Conservation (phyloP, 2,329 filamentous ascomycete genomes). For the Scolecobasidium constrictum region DNA sequence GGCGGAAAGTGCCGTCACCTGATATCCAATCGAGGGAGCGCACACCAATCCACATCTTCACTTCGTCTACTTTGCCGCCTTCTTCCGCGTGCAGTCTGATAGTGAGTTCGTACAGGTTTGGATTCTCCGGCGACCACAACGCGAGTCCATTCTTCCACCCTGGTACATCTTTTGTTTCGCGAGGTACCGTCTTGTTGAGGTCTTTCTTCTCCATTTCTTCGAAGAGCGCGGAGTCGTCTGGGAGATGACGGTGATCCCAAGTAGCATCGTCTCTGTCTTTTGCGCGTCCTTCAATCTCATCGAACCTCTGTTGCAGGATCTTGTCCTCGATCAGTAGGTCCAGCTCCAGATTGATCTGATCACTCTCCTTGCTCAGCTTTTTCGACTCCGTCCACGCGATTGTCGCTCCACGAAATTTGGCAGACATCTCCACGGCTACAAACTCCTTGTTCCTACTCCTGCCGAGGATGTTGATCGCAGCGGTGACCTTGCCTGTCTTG, state of each 20-base stretch:
- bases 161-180: not conserved
- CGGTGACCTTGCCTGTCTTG: not conserved
- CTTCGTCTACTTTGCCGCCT: conserved; percentile 39
- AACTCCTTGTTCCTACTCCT: not conserved
- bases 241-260: not conserved
- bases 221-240: not conserved
- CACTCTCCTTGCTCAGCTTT: not conserved
- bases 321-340: not conserved
- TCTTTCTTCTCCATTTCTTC: not conserved
- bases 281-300: not conserved
- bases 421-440: not conserved
- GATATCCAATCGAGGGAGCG: conserved; percentile 47
- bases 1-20: conserved; percentile 40
- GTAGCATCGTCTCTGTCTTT: not conserved
- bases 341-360: not conserved
- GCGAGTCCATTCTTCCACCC: conserved; percentile 34
- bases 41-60: conserved; percentile 51
- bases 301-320: not conserved
- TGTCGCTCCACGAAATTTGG: not conserved
- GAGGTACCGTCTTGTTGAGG: not conserved
- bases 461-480: not conserved
- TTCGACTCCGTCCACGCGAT: not conserved
- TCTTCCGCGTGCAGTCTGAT: conserved; percentile 40
- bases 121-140: conserved; percentile 50
- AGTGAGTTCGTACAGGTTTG: conserved; percentile 44